phyloP scores from a whole-genome alignment of 2,329 filamentous ascomycete genomes.

The Phialocephala subalpina region DNA sequence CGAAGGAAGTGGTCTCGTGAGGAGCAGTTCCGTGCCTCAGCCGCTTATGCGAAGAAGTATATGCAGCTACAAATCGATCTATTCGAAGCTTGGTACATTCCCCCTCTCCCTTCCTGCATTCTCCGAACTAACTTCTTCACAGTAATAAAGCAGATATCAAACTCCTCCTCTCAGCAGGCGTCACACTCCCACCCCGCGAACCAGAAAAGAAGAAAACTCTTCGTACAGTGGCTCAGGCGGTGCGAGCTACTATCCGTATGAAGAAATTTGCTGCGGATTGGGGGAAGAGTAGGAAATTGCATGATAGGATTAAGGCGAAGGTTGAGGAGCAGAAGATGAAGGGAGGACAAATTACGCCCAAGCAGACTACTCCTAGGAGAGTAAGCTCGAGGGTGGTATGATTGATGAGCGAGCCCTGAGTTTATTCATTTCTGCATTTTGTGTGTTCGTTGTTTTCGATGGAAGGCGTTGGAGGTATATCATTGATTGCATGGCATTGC shows the following conservation, averaged over 20 bases:
- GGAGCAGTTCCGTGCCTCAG: conserved; percentile 78
- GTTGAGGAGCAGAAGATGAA: conserved; percentile 36
- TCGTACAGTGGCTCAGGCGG: conserved; percentile 54
- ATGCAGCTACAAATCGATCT: conserved; percentile 82
- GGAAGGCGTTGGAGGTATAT: conserved; percentile 1
- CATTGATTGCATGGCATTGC: conserved; percentile 4
- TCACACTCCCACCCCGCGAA: conserved; percentile 47
- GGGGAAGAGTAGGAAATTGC: conserved; percentile 57
- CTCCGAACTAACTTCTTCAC: conserved; percentile 37
- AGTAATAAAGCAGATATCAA: conserved; percentile 93
- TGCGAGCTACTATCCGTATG: conserved; percentile 61
- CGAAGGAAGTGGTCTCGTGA: conserved; percentile 83
- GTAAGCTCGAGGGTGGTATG: background rate
- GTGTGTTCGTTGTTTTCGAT: background rate
- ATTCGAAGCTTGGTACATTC: conserved; percentile 87
- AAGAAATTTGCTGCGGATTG: conserved; percentile 56
- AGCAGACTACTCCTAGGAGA: background rate
- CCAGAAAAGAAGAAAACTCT: conserved; percentile 45
- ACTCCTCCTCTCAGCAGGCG: conserved; percentile 80
- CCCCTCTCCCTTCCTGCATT: conserved; percentile 18
- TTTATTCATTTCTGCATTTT: conserved; percentile 2
- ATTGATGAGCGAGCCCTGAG: background rate
- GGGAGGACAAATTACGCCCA: background rate
- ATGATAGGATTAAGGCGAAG: conserved; percentile 40
- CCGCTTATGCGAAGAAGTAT: conserved; percentile 88